phyloP scores from a whole-genome alignment of 257 asterid species.

The Scutellaria baicalensis region DNA sequence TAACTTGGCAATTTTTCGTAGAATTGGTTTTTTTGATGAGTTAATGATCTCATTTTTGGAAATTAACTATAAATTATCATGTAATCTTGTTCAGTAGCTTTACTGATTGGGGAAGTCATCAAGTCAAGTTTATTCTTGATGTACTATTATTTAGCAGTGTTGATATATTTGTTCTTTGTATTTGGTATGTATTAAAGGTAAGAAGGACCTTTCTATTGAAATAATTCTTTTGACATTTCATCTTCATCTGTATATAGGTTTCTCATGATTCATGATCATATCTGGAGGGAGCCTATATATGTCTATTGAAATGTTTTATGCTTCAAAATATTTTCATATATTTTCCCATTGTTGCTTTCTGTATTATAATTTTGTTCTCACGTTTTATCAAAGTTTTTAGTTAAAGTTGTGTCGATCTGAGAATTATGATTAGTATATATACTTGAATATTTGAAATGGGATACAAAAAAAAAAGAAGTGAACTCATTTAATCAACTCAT shows the following conservation, averaged over 20 bases:
- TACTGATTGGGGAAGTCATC: constrained; percentile 13
- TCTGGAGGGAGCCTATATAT: not conserved
- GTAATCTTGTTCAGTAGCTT: not conserved
- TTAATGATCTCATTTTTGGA: constrained; percentile 15
- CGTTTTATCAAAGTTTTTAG: not conserved
- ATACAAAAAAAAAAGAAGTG: too few relatives aligned
- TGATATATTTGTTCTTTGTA: too few relatives aligned
- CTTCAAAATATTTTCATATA: not conserved
- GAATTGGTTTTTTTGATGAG: not conserved
- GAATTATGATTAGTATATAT: too few relatives aligned
- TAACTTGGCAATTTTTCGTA: not conserved
- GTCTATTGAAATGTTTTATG: not conserved
- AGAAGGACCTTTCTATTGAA: too few relatives aligned
- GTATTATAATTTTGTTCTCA: not conserved
- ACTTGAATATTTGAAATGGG: too few relatives aligned
- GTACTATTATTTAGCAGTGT: not conserved
- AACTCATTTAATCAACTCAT: not conserved
- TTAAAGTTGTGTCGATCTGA: not conserved
- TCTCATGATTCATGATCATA: constrained; percentile 3
- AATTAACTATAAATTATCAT: not conserved
- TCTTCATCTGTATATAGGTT: not conserved
- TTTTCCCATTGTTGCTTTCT: not conserved
- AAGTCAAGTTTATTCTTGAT: not conserved
- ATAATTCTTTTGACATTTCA: not conserved
- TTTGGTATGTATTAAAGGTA: too few relatives aligned